Conservation (phyloP, 2,329 filamentous ascomycete genomes). For the Colletotrichum tabaci region DNA sequence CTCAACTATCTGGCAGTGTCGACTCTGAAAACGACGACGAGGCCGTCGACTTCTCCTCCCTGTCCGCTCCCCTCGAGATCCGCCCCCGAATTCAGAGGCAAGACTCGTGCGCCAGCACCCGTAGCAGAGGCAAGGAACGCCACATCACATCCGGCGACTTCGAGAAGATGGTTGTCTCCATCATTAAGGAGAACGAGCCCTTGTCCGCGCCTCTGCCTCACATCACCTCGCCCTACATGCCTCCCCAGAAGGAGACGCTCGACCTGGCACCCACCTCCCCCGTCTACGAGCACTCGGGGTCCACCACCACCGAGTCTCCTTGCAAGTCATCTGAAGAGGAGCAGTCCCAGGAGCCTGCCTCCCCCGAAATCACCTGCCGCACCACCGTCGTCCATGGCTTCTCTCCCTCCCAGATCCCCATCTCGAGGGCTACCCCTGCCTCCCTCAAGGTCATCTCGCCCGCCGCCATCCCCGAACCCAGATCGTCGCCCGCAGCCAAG, state of each 20-base stretch:
- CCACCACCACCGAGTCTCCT: constrained; percentile 62
- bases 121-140: constrained; percentile 82
- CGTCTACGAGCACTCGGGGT: constrained; percentile 59
- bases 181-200: constrained; percentile 88
- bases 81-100: constrained; percentile 79
- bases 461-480: constrained; percentile 74
- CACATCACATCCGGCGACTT: constrained; percentile 95
- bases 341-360: constrained; percentile 51
- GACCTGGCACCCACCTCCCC: constrained; percentile 46
- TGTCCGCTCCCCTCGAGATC: constrained; percentile 69
- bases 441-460: constrained; percentile 64
- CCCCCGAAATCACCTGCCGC: constrained; percentile 66
- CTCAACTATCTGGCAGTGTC: constrained; percentile 83
- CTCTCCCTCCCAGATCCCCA: constrained; percentile 78
- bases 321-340: constrained; percentile 59
- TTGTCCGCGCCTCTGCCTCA: constrained; percentile 69
- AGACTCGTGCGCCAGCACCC: constrained; percentile 79
- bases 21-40: constrained; percentile 82
- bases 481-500: constrained; percentile 71
- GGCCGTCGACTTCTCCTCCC: constrained; percentile 69
- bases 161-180: constrained; percentile 93
- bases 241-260: constrained; percentile 63
- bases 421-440: constrained; percentile 62
- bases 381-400: constrained; percentile 87
- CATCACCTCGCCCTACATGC: constrained; percentile 54